Evolutionary conservation across 148 eudicot genomes (phyloP), one percentile per base, ranked within the genome.

Genomic region (Rhododendron williamsianum): DNA sequence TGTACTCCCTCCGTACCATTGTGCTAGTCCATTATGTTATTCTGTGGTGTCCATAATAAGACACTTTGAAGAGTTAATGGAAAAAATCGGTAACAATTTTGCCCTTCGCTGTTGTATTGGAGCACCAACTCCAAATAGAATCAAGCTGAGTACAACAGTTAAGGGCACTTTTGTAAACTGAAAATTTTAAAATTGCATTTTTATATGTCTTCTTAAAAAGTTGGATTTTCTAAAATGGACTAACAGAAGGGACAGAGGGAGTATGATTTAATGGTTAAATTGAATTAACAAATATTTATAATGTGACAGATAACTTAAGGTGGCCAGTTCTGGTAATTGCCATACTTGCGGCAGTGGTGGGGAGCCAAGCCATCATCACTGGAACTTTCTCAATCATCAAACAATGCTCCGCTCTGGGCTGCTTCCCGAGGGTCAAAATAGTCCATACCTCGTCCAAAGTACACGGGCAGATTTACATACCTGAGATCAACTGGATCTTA

Each of bases 341-440:
- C 51, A 92, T 97, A 86, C 92, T 95, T 58, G 99, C 99, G 35
- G 99, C 99, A 35, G 98, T 97, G 19, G 98, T 95, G 36, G 99
- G 98, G 85, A 93, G 99, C 91, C 98, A 95, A 90, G 99, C 99
- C 52, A 92, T 95, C 85, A 97, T 97, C 80, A 97, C 99, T 1
- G 99, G 98, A 87, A 97, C 99, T 13, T 97, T 97, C 86, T 97
- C 99, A 27, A 95, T 95, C 81, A 97, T 97, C 85, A 97, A 97
- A 86, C 99, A 97, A 86, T 97, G 99, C 86, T 94, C 95, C 3
- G 92, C 98, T 76, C 91, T 97, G 23, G 98, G 98, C 27, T 95
- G 96, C 89, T 97, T 97, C 83, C 99, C 99, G 0, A 92, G 88
- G 27, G 98, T 95, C 84, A 97, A 93, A 87, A 94, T 95, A 83